phyloP scores from a whole-genome alignment of 2,329 filamentous ascomycete genomes.

The Epichloe brachyelytri region DNA sequence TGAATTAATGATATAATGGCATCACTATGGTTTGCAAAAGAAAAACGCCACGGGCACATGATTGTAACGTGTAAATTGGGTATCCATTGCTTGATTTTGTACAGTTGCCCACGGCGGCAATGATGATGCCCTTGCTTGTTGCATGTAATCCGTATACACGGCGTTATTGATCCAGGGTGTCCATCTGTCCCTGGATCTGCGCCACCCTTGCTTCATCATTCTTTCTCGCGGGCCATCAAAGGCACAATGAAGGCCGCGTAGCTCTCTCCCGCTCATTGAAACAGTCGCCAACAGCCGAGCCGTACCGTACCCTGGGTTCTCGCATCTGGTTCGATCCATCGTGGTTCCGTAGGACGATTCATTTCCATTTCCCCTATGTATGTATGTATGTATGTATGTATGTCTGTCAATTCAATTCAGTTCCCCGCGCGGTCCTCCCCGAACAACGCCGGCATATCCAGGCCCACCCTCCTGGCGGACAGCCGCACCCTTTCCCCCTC shows the following conservation, averaged over 20 bases:
- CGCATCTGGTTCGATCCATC: not conserved
- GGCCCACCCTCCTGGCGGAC: slow-evolving; percentile 76
- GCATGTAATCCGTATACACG: not conserved
- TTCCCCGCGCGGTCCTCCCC: not conserved
- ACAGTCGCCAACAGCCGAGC: no score
- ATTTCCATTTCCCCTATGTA: no score
- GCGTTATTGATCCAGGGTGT: not conserved
- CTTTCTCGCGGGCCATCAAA: no score
- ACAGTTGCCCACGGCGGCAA: not conserved
- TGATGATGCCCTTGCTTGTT: not conserved
- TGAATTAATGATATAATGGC: not conserved
- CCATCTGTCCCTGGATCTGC: no score
- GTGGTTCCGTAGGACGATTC: no score
- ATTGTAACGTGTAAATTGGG: not conserved
- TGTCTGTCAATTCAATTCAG: not conserved
- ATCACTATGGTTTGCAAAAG: no score
- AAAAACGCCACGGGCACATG: not conserved
- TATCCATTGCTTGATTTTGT: not conserved
- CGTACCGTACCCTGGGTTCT: no score
- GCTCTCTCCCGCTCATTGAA: not conserved
- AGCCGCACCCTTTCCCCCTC: slow-evolving; percentile 73
- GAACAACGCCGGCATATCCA: slow-evolving; percentile 66
- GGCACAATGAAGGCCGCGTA: no score
- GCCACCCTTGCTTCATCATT: no score
- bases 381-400: no score